Evolutionary conservation across 352 stramenopile genomes (phyloP), one percentile per base, ranked within the genome.

Genomic region (Phytophthora hybrid): DNA sequence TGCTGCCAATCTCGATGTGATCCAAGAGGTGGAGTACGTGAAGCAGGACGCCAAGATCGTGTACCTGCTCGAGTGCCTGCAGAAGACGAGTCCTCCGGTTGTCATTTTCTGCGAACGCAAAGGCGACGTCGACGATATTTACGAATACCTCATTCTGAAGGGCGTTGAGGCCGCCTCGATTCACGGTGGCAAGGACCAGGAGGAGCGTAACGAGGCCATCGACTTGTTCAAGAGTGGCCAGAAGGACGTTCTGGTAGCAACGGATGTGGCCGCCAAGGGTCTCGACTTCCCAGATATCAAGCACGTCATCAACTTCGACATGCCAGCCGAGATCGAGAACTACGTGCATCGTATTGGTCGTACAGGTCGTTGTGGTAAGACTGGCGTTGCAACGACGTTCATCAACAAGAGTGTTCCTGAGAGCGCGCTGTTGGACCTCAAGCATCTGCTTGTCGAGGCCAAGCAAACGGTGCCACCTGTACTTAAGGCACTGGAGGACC

Each of bases 271-370:
- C 3, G 97, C 98, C 21, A 99, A 99, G 76, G 98, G 98, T 53
- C 84, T 99, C 23, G 98, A 99, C 78, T 99, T 99, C 66, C 93
- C 97, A 0, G 96, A 99, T 77, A 99, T 99, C 75, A 98, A 99
- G 80, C 98, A 99, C 79, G 98, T 99, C 16, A 99, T 99, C 69
- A 99, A 99, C 79, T 99, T 99, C 75, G 98, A 99, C 81, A 99
- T 99, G 98, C 98, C 98, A 0, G 88, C 86, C 46, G 97, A 99
- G 79, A 99, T 99, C 74, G 98, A 99, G 82, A 99, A 99, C 80
- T 99, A 99, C 80, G 97, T 99, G 44, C 98, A 99, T 94, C 89
- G 98, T 60, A 99, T 99, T 70, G 98, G 98, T 51, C 97, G 98
- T 65, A 99, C 98, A 9, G 98, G 98, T 44, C 97, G 98, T 44